Evolutionary conservation across 2,329 filamentous ascomycete species (phyloP), one percentile per base, ranked within the genome.

Genomic region (Blastomyces gilchristii): DNA sequence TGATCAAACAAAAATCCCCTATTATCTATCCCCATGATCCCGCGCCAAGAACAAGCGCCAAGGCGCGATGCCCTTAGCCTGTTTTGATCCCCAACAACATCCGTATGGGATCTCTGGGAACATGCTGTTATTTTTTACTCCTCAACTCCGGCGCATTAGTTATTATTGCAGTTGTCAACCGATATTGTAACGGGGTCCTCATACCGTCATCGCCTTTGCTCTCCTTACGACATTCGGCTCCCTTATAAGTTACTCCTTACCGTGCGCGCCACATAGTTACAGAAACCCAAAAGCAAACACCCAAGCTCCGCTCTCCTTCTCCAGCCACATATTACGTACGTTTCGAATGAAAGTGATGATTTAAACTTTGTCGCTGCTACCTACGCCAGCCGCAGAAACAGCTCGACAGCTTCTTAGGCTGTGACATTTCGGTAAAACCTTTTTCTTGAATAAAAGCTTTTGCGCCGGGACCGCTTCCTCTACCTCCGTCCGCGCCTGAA

Each of bases 241-340:
- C 22, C 49, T 28, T 22, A 50, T 22, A 22, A 22, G n/a, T 22
- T 22, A 7, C 11, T 50, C 49, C 9, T 50, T 12, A 11, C 3
- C 4, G 47, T n/a, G n/a, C 43, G 43, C 43, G 18, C 25, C 22
- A 16, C 49, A 22, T 8, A 22, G 25, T 52, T 4, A 31, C 9
- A 9, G 12, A 3, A 37, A n/a, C 5, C 31, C 28, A 54, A 14
- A 14, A 54, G 12, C 28, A 9, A 28, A 53, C 16, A 7, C 50
- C 14, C 16, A 53, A 53, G 18, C 25, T 34, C 8, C 9, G 16
- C 11, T 28, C 5, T 9, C 49, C 22, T 1, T 9, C n/a, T 34
- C 53, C 53, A 56, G 53, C 53, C 53, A 39, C 53, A 56, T 39
- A 56, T 39, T 39, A 39, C 31, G 28, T 39, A 56, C 53, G 31